These are phyloP conservation scores for Salix udensis DNA, from an alignment of 345 rosid genomes.

Conservation along the genomic window DNA sequence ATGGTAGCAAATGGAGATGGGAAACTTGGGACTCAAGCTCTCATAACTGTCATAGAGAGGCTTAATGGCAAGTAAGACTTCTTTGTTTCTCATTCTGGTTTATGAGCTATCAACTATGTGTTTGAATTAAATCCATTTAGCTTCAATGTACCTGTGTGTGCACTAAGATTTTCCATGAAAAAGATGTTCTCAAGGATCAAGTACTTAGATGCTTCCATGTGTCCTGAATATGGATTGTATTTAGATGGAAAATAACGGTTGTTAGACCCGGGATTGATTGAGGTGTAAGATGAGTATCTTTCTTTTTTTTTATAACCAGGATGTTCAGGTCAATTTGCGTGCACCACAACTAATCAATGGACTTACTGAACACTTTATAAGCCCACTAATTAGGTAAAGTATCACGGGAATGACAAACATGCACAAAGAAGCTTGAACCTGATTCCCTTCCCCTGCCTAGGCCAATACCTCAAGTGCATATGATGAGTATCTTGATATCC, in stretches of 20 bases:
- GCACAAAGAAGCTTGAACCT: too few relatives aligned
- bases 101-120: neutral
- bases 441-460: too few relatives aligned
- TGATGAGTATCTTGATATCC: too few relatives aligned
- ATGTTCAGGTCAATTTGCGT: too few relatives aligned
- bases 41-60: slow-evolving; percentile 64
- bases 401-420: too few relatives aligned
- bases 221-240: neutral
- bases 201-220: neutral
- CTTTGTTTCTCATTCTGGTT: neutral
- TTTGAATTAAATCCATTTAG: neutral
- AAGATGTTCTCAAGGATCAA: too few relatives aligned
- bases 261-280: neutral
- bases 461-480: too few relatives aligned
- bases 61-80: slow-evolving; percentile 51
- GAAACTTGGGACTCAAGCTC: slow-evolving; percentile 66
- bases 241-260: too few relatives aligned
- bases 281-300: neutral
- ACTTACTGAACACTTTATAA: too few relatives aligned
- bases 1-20: slow-evolving; percentile 88
- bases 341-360: too few relatives aligned
- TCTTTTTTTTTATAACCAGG: too few relatives aligned
- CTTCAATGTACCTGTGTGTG: neutral
- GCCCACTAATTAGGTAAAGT: too few relatives aligned
- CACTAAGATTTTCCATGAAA: neutral